Base-by-base conservation (phyloP, 2,329 filamentous ascomycete genomes). In the Apiospora phragmitis region DNA sequence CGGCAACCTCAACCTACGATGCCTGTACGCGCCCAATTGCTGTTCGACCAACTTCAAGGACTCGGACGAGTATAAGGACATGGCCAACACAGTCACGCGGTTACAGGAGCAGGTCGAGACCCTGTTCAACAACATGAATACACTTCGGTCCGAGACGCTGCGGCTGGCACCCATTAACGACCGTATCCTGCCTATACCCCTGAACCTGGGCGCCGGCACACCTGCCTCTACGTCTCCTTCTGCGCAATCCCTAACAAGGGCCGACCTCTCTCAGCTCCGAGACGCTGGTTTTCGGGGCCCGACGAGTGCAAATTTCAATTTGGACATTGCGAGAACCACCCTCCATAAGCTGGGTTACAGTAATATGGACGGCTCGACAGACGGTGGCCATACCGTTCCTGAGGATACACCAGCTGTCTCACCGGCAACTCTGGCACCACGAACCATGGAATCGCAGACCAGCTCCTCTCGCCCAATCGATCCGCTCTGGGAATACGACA, bases 321-420 rank as follows among this genome's bases (percentile, higher is more conserved):
- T 97, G 41, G 93, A 95, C 73, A 91, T 97, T 18, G 94, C 95
- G 45, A 95, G 94, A 80, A 93, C 89, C 68, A 97, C 94, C 67
- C 86, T 97, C 47, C 92, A 94, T 77, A 95, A 91, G 72, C 97
- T 97, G 93, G 94, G 94, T 4, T 96, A 97, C 77, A 91, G 90
- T 38, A 88, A 86, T 1, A 83, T 89, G 1, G 88, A 87, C 1
- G 91, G 91, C 67, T 83, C 80, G 2, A 84, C 88, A n/a, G 90
- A 92, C n/a, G 90, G 91, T 45, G 86, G 86, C 38, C 86, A 45
- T 26, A 9, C 11, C 18, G 26, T 41, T 5, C 45, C 16, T 5
- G 79, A 81, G 14, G 78, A 78, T 12, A 79, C 78, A 1, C 77
- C 79, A 0, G 76, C 73, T 11, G 69, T 73, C 6, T 84, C 83